Evolutionary conservation across 2,329 filamentous ascomycete species (phyloP), one percentile per base, ranked within the genome.

Genomic region (Zasmidium cellare): DNA sequence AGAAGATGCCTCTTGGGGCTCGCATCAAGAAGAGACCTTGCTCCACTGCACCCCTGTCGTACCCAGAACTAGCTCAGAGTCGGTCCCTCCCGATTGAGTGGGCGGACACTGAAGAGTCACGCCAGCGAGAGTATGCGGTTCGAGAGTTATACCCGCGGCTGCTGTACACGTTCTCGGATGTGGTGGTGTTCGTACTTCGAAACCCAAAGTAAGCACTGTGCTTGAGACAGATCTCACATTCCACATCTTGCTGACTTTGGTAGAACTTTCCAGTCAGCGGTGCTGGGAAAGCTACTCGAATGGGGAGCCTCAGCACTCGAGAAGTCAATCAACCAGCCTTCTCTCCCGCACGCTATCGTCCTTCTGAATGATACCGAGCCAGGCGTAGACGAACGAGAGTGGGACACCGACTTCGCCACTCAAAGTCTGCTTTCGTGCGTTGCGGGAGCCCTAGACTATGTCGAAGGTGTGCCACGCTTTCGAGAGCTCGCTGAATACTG

Each of bases 301-400:
- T 83, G 80, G 80, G 80, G 77, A 6, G 71, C 72, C 3, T 74
- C 77, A 3, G 76, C 77, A 1, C 68, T 82, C 6, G 79, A 82
- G 57, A 80, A 74, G 54, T 80, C 79, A 0, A 70, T 77, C 19
- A 83, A 83, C 56, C 81, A 84, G 58, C 80, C 80, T 0, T 72
- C 76, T 2, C 73, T 83, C 6, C 81, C 81, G 1, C 79, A 82
- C 61, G 79, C 76, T 1, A 76, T 84, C 53, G 77, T 84, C 46
- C 78, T 77, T 0, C 71, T 83, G 28, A 83, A 83, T 64, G 77
- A 75, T 1, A 72, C 75, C 0, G 74, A 80, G 9, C 63, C 68
- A 45, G 69, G 69, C 44, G 68, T 77, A 2, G 69, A 77, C 31
- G 67, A 70, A 14, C 61, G 69, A 9, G 71, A 75, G 48, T 83